A percentile compares a stretch with the other conserved stretches of the same genome.
Conservation (phyloP, 2,329 filamentous ascomycete genomes). For the Podosphaera xanthii region DNA sequence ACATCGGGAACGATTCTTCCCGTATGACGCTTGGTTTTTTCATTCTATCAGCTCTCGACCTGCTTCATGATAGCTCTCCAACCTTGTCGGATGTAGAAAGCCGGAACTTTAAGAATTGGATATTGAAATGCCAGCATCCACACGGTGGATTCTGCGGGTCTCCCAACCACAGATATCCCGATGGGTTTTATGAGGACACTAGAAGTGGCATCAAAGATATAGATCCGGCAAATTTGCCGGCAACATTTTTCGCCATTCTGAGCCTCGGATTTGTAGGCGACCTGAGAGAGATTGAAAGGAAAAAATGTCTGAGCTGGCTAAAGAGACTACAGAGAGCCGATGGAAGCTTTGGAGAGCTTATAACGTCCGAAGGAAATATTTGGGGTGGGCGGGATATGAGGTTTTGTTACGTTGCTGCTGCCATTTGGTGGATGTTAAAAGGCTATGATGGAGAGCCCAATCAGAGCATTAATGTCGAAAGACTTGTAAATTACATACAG, state of each 20-base stretch:
- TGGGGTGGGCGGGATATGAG: slow-evolving; percentile 66
- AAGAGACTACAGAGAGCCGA: slow-evolving; percentile 52
- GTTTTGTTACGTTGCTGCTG: slow-evolving; percentile 67
- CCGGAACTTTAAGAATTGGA: slow-evolving; percentile 43
- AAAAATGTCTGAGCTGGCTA: slow-evolving; percentile 51
- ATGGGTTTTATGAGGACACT: slow-evolving; percentile 14
- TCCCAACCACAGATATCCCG: slow-evolving; percentile 34
- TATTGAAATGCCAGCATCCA: slow-evolving; percentile 68
- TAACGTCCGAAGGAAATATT: slow-evolving; percentile 33
- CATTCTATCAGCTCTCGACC: slow-evolving; percentile 62
- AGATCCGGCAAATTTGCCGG: slow-evolving; percentile 65
- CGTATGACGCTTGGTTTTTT: slow-evolving; percentile 82
- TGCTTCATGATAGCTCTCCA: slow-evolving; percentile 41
- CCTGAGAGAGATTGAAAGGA: slow-evolving; percentile 42
- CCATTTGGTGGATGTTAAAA: slow-evolving; percentile 60
- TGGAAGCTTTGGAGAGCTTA: slow-evolving; percentile 76
- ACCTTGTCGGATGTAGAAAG: slow-evolving; percentile 26
- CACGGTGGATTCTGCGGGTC: slow-evolving; percentile 76
- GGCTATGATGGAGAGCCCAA: slow-evolving; percentile 34
- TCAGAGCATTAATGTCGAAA: slow-evolving; percentile 52
- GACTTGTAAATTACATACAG: slow-evolving; percentile 47
- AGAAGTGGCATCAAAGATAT: slow-evolving; percentile 28
- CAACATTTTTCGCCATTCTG: slow-evolving; percentile 72
- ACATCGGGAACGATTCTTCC: slow-evolving; percentile 74
- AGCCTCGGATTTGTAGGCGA: slow-evolving; percentile 39